Percentiles rank a stretch among this genome's conserved stretches.
phyloP scores from a whole-genome alignment of 2,329 filamentous ascomycete species.

The Didymella pinodella region DNA sequence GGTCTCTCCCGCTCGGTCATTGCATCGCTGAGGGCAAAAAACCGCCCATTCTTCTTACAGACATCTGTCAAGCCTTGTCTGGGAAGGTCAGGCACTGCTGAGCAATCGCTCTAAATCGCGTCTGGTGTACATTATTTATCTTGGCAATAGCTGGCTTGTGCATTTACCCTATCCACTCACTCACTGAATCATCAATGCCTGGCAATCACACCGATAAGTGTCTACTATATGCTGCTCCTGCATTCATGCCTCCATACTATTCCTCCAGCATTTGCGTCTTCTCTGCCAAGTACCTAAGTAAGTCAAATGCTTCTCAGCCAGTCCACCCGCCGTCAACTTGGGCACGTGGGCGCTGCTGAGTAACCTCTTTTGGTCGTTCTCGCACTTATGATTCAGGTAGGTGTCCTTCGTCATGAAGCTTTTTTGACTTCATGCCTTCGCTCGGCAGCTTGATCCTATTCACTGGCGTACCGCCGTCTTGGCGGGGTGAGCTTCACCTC shows the following conservation, averaged over 20 bases:
- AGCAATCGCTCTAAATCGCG: no score
- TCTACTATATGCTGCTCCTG: not conserved
- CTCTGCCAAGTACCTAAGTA: not conserved
- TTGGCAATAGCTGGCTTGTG: no score
- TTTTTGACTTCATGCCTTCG: constrained; percentile 1
- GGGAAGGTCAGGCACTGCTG: no score
- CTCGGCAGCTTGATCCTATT: not conserved
- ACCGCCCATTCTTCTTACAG: no score
- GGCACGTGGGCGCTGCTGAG: not conserved
- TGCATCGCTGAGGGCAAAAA: no score
- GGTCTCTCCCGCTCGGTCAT: no score
- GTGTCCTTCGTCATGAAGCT: not conserved
- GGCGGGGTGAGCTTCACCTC: not conserved
- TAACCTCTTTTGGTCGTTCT: not conserved
- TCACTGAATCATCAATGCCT: not conserved
- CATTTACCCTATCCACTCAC: no score
- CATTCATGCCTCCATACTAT: not conserved
- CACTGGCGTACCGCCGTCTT: not conserved
- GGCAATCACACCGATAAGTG: not conserved
- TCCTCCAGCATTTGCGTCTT: not conserved
- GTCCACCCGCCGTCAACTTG: not conserved
- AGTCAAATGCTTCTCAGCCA: not conserved
- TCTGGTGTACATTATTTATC: no score
- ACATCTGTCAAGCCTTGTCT: no score
- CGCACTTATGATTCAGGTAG: not conserved